Evolutionary conservation across 2,329 filamentous ascomycete species (phyloP).

Genomic region (Sphaerulina musiva): DNA sequence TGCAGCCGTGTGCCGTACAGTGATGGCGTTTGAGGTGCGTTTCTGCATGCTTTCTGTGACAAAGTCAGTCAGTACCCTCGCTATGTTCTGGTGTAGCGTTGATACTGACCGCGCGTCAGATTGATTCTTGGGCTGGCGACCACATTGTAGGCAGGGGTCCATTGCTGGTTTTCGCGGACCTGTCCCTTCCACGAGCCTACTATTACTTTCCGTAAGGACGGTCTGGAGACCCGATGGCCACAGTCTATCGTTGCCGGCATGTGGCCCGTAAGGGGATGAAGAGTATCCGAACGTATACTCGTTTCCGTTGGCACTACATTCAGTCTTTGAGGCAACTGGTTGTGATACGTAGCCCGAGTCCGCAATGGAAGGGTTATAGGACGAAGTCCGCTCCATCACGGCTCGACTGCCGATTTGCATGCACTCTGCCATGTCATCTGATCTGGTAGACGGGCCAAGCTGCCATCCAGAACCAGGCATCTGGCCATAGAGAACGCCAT

Average conservation of each 20-base stretch:
- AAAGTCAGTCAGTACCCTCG: slow-evolving; percentile 2
- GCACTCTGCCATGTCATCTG: not conserved
- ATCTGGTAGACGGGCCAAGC: not conserved
- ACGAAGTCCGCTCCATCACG: not conserved
- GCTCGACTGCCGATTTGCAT: not conserved
- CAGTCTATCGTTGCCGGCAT: not conserved
- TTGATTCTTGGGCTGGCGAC: slow-evolving; percentile 15
- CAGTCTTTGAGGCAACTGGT: not conserved
- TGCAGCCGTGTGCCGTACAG: slow-evolving; percentile 56
- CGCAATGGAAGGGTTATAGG: slow-evolving; percentile 2
- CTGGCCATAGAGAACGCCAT: not conserved
- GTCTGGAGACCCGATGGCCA: slow-evolving; percentile 3
- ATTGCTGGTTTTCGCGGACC: not conserved
- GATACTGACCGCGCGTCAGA: slow-evolving; percentile 21
- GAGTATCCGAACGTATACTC: not conserved
- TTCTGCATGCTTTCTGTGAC: slow-evolving; percentile 62
- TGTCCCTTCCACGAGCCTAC: not conserved
- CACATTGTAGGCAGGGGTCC: slow-evolving; percentile 9
- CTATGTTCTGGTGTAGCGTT: not conserved
- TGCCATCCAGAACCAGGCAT: not conserved
- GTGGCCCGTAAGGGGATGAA: not conserved
- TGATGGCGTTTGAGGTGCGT: slow-evolving; percentile 62
- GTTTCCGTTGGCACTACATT: not conserved
- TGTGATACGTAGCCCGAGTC: slow-evolving; percentile 21
- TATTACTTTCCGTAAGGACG: slow-evolving; percentile 4